These are phyloP conservation scores for Wickerhamomyces strasburgensis DNA, from an alignment of 805 yeast genomes.

Conservation along the genomic window DNA sequence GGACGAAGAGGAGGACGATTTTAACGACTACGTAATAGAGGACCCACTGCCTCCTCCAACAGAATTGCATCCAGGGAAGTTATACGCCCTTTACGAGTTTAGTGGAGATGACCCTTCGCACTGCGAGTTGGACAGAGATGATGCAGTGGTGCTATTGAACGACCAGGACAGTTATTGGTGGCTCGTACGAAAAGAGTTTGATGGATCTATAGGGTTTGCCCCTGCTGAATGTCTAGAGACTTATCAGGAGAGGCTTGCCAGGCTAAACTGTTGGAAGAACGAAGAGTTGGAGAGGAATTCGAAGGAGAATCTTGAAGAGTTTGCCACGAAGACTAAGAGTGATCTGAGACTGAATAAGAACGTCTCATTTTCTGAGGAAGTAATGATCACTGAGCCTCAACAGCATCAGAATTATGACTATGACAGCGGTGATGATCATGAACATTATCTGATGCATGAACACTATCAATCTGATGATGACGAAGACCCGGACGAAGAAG, in stretches of 20 bases:
- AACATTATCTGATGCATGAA: slow-evolving; percentile 3
- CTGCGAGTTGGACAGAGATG: slow-evolving; percentile 73
- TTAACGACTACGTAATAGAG: slow-evolving; percentile 35
- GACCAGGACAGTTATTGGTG: slow-evolving; percentile 97
- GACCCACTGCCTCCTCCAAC: slow-evolving; percentile 57
- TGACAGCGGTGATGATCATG: slow-evolving; percentile 3
- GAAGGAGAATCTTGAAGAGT: slow-evolving; percentile 9
- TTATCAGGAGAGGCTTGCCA: slow-evolving; percentile 83
- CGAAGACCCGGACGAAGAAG: slow-evolving; percentile 2
- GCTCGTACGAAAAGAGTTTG: slow-evolving; percentile 60
- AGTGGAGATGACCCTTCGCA: slow-evolving; percentile 92
- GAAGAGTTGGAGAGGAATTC: slow-evolving; percentile 44
- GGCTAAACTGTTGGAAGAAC: slow-evolving; percentile 88
- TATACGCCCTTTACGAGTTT: slow-evolving; percentile 85
- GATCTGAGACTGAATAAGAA: slow-evolving; percentile 16
- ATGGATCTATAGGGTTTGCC: slow-evolving; percentile 82
- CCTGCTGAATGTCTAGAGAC: slow-evolving; percentile 96
- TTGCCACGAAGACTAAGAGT: slow-evolving; percentile 3
- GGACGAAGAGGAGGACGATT: slow-evolving; percentile 36
- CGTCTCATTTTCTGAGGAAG: slow-evolving; percentile 19
- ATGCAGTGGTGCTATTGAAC: slow-evolving; percentile 73
- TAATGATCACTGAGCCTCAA: slow-evolving; percentile 14
- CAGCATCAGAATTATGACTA: slow-evolving; percentile 7
- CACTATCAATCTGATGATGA: slow-evolving; percentile 15
- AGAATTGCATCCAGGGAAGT: slow-evolving; percentile 74